Evolutionary conservation across 176 grass and related monocot species (phyloP).

Genomic region (Oryza meridionalis): DNA sequence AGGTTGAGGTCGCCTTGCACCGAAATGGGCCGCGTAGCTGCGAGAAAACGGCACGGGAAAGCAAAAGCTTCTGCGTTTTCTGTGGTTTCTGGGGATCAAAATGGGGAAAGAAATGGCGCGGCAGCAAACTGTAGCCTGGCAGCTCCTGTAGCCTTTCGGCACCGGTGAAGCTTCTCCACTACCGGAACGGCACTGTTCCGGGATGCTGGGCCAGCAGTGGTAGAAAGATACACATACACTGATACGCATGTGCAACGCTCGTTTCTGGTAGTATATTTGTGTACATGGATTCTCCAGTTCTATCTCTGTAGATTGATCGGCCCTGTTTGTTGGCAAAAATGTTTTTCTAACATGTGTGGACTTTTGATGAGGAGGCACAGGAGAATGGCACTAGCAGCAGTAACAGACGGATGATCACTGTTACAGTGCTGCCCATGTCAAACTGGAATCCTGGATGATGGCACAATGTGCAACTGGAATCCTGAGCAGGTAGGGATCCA

Average conservation of each 20-base stretch:
- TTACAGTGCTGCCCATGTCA: background rate
- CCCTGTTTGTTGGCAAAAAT: background rate
- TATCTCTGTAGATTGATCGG: background rate
- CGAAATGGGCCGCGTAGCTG: background rate
- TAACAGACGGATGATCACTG: background rate
- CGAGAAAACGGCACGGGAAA: background rate
- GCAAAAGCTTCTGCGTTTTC: background rate
- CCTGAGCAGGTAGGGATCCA: background rate
- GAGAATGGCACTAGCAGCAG: background rate
- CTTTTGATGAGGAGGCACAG: background rate
- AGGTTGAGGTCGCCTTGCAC: background rate
- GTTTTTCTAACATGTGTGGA: background rate
- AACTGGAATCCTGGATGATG: background rate
- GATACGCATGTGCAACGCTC: background rate
- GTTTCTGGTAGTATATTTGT: background rate
- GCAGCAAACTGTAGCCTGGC: slow-evolving; percentile 20
- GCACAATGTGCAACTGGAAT: no score
- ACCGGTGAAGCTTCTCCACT: slow-evolving; percentile 34
- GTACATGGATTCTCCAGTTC: background rate
- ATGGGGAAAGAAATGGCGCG: background rate
- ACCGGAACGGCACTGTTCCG: slow-evolving; percentile 7
- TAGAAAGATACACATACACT: background rate
- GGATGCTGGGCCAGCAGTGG: background rate
- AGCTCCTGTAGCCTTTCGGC: slow-evolving; percentile 35
- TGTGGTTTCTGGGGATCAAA: background rate